A percentile compares a stretch with the other conserved stretches of the same genome.
These are phyloP conservation scores for Benincasa hispida DNA, from an alignment of 306 rosid genomes.

Conservation along the genomic window DNA sequence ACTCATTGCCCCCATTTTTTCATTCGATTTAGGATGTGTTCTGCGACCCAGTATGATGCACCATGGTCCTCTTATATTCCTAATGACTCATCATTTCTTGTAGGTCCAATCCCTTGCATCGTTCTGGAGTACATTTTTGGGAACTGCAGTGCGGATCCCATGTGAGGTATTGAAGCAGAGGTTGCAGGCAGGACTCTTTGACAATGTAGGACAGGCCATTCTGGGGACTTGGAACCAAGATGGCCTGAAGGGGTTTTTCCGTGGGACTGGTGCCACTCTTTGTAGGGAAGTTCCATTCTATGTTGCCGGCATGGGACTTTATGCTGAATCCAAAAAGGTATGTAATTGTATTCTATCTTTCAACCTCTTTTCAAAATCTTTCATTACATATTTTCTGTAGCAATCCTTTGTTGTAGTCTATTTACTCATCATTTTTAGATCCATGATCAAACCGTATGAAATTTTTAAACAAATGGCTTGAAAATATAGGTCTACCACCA, in stretches of 20 bases:
- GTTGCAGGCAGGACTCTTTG: slow-evolving; percentile 89
- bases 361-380: neutral
- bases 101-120: slow-evolving; percentile 92
- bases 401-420: neutral
- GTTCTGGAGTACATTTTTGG: slow-evolving; percentile 91
- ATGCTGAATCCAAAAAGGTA: slow-evolving; percentile 96
- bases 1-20: neutral
- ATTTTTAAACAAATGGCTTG: neutral
- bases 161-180: slow-evolving; percentile 97
- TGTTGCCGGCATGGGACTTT: slow-evolving; percentile 98
- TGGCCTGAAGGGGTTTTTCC: slow-evolving; percentile 93
- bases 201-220: slow-evolving; percentile 77
- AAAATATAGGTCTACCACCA: neutral
- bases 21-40: neutral
- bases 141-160: slow-evolving; percentile 95
- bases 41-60: neutral
- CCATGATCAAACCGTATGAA: neutral
- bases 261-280: slow-evolving; percentile 99
- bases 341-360: neutral
- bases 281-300: slow-evolving; percentile 99
- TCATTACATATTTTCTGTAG: neutral
- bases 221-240: slow-evolving; percentile 87
- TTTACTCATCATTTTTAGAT: neutral
- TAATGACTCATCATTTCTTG: slow-evolving; percentile 16
- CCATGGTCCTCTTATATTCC: neutral